Evolutionary conservation across 371 early-diverging fungal genomes (phyloP), one percentile per base, ranked within the genome.

Genomic region (Mucor racemosus): DNA sequence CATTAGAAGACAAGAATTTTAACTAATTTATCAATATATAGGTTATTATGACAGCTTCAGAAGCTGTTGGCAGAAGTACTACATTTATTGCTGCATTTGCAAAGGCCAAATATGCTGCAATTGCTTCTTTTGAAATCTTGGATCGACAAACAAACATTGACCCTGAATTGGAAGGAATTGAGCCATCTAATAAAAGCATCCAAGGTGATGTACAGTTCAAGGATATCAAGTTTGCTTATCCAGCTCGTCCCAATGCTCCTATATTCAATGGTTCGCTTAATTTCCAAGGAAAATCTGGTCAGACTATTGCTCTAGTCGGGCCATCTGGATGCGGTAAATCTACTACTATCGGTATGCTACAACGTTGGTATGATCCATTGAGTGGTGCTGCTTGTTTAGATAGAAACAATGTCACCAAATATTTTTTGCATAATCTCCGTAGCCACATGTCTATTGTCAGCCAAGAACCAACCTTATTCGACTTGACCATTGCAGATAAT

Each of bases 231-330:
- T 96, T 96, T 79, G 75, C 75, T 39, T 96, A 98, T 73, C 97
- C 97, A 21, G 86, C 90, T 80, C 88, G 97, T 21, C 87, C 88
- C 3, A 80, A 91, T 64, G 80, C 90, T 41, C 75, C 79, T 44
- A 88, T 98, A 26, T 91, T 97, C 66, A 81, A 86, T 17, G 90
- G 92, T 31, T 64, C 71, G 48, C 71, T 97, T 62, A 84, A 86
- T 66, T 72, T 97, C 21, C 73, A 84, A 40, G 90, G 92, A 35
- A 72, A 80, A 60, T 82, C 88, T 1, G 92, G 93, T 39, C 84
- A 95, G 72, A 91, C 84, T 5, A 89, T 93, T n/a, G 96, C 95
- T 5, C 73, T 96, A 7, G 95, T 95, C 5, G 96, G 96, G 0
- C 86, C 91, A 2, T 87, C 87, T 7, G 96, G 96, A 3, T 92